A percentile compares a stretch with the other conserved stretches of the same genome.
These are phyloP conservation scores for Fraxinus pennsylvanica DNA, from an alignment of 257 asterid species.

Conservation along the genomic window DNA sequence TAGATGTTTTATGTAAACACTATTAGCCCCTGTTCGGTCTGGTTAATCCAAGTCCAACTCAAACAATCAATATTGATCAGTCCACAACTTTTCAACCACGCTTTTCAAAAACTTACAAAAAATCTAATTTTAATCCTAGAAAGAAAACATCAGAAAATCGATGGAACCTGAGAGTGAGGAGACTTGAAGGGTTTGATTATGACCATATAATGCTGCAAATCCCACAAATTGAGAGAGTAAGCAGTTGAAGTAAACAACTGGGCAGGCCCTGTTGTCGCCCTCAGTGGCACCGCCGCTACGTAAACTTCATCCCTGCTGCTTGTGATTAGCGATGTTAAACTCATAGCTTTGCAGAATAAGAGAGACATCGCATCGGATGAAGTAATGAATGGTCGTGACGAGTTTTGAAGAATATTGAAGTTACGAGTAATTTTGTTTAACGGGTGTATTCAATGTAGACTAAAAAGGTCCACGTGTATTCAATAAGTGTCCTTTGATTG, in stretches of 20 bases:
- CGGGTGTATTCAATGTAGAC: too few relatives aligned
- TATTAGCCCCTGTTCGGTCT: background rate
- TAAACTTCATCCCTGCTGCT: constrained; percentile 56
- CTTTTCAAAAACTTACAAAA: too few relatives aligned
- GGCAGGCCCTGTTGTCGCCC: constrained; percentile 63
- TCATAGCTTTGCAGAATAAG: background rate
- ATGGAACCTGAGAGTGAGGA: constrained; percentile 30
- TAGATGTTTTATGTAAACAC: background rate
- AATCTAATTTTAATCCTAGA: too few relatives aligned
- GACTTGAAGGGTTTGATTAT: constrained; percentile 48
- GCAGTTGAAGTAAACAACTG: constrained; percentile 57
- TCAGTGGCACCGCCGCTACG: constrained; percentile 65
- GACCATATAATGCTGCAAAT: constrained; percentile 79
- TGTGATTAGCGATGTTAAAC: constrained; percentile 8
- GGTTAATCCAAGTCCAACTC: too few relatives aligned
- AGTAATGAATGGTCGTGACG: background rate
- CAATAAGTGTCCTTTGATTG: too few relatives aligned
- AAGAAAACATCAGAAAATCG: background rate
- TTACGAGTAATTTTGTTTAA: too few relatives aligned
- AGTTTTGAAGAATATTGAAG: background rate
- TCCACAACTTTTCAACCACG: too few relatives aligned
- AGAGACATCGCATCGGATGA: background rate
- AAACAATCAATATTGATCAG: too few relatives aligned
- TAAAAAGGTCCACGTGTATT: too few relatives aligned
- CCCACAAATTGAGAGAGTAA: constrained; percentile 56